phyloP scores from a whole-genome alignment of 2,329 filamentous ascomycete genomes.

The Raffaelea ambrosiae region DNA sequence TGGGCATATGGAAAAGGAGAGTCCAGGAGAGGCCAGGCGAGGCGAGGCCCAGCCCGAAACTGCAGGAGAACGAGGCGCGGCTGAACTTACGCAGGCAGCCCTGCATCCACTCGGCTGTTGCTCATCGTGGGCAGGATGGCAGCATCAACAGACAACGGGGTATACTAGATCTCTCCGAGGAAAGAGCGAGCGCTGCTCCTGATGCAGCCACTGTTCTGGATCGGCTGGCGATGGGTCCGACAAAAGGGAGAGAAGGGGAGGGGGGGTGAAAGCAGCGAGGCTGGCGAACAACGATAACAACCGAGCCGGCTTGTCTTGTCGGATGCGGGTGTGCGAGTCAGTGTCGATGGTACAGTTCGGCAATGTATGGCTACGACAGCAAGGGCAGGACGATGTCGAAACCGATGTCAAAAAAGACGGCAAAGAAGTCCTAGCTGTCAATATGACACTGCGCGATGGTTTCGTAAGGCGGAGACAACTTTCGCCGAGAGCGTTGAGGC shows the following conservation, averaged over 20 bases:
- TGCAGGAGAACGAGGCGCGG: constrained; percentile 3
- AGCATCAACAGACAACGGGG: neutral
- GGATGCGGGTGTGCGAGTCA: no score
- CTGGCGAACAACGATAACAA: no score
- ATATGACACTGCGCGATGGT: neutral
- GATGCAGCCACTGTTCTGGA: no score
- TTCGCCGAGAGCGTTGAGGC: constrained; percentile 11
- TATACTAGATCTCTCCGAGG: neutral
- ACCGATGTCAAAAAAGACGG: constrained; percentile 1
- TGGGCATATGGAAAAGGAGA: no score
- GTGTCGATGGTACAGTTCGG: no score
- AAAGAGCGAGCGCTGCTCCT: no score
- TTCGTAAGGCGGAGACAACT: constrained; percentile 3
- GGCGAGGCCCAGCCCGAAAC: neutral
- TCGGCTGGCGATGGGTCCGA: no score
- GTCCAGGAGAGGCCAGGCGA: neutral
- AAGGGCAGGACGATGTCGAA: neutral
- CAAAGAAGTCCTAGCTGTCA: no score
- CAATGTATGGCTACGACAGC: neutral
- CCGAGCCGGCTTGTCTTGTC: no score
- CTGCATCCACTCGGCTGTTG: constrained; percentile 46
- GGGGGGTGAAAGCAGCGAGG: no score
- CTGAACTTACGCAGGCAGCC: constrained; percentile 52
- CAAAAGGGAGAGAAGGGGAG: no score
- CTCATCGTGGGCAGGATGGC: constrained; percentile 24